These are phyloP conservation scores for Rhododendron henanense DNA, from an alignment of 148 eudicot species.

Conservation along the genomic window DNA sequence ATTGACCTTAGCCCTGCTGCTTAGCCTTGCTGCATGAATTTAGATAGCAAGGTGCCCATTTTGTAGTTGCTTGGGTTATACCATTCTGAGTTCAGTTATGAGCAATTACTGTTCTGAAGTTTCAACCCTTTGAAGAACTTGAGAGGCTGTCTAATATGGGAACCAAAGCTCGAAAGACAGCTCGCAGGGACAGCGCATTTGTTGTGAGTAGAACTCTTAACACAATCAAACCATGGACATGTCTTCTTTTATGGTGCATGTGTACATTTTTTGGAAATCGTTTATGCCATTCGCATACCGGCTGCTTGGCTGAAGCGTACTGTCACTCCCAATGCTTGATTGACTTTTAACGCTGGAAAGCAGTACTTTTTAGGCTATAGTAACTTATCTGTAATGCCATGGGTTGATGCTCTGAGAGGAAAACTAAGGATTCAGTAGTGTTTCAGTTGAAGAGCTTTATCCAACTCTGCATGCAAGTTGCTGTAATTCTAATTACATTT, in stretches of 20 bases:
- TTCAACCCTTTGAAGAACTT: conserved; percentile 25
- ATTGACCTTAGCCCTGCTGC: neutral
- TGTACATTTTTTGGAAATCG: neutral
- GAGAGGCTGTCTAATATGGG: conserved; percentile 79
- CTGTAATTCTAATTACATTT: neutral
- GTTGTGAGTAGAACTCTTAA: conserved; percentile 55
- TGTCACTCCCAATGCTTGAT: neutral
- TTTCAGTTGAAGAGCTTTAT: neutral
- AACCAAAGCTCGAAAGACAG: conserved; percentile 66
- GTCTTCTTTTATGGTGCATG: neutral
- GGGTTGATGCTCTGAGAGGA: neutral
- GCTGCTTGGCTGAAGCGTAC: neutral
- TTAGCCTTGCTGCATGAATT: neutral
- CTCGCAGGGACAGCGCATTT: conserved; percentile 94
- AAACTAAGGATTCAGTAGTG: no score
- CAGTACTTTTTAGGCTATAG: neutral
- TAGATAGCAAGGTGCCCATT: neutral
- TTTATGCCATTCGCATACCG: neutral
- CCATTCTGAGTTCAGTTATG: neutral
- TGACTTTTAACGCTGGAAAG: neutral
- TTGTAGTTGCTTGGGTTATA: neutral
- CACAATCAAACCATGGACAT: neutral
- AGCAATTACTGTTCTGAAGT: neutral
- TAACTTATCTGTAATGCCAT: neutral
- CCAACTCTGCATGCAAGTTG: neutral